Base-by-base conservation (phyloP, 2,329 filamentous ascomycete genomes). In the Exophiala spinifera region DNA sequence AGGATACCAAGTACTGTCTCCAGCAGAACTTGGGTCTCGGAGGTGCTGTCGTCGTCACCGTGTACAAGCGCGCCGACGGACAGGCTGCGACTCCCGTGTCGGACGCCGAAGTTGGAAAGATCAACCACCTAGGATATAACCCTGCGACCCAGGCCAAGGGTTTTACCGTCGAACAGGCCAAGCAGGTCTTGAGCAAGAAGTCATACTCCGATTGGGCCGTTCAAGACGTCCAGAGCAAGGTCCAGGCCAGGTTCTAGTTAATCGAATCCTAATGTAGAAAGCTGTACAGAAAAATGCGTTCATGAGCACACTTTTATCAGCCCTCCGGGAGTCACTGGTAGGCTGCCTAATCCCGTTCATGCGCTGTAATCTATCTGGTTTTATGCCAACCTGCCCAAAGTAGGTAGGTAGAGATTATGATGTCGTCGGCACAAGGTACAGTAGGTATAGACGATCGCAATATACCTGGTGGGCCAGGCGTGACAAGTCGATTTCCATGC, bases 11-110 rank as follows among this genome's bases (percentile, higher is more conserved):
- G 58, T 84, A 83, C 55, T 88, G 87, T 53, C 76, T 97, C 61
- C 91, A 96, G 76, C 94, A 97, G 70, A 97, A 97, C 68, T 79
- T 97, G 1, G 94, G 92, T 0, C 79, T 97, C 4, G 92, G 92
- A 13, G 94, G 94, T 51, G 92, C 91, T 2, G 91, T 85, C 1
- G 91, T 97, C 1, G 88, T 94, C 19, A 92, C 89, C 0, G 88
- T 97, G 2, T 96, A 96, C 72, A 85, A 84, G 73, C 82, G 91
- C 14, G 87, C 87, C 0, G 92, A 97, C 70, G 88, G 89, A 10
- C 77, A 81, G 70, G 76, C 74, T 52, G 85, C 85, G 2, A 74
- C 76, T 3, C 74, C 77, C 33, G 69, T 95, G 3, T 78, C 82
- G 17, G 83, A 81, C 49, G 80, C 77, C 3, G 79, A 81, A 44